Evolutionary conservation across 2,329 filamentous ascomycete genomes (phyloP).

Genomic region (Conoideocrella luteorostrata): DNA sequence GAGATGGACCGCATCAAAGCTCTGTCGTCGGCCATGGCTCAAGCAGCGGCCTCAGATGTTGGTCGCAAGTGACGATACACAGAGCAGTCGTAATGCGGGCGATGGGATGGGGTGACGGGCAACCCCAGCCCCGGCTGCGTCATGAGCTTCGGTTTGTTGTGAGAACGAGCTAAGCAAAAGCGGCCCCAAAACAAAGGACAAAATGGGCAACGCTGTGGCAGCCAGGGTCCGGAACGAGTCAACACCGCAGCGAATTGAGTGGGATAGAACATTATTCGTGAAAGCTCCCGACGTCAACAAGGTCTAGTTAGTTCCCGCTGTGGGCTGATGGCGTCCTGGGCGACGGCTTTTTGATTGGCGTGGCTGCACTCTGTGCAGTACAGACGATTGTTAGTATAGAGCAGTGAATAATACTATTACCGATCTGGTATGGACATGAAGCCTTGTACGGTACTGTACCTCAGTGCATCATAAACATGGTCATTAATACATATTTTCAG

Average conservation of each 20-base stretch:
- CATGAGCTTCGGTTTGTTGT: conserved; percentile 6
- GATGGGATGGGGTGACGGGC: too few species aligned
- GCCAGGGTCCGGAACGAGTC: not conserved
- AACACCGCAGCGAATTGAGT: not conserved
- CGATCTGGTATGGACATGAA: too few species aligned
- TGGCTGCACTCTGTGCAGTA: too few species aligned
- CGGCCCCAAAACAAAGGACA: not conserved
- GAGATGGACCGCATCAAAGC: not conserved
- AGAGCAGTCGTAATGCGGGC: conserved; percentile 5
- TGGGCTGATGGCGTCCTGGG: not conserved
- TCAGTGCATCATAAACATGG: too few species aligned
- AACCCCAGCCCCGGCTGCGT: conserved; percentile 7
- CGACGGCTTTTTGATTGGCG: not conserved
- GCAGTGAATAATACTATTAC: too few species aligned
- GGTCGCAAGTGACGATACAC: not conserved
- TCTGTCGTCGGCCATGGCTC: not conserved
- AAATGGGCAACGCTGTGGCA: not conserved
- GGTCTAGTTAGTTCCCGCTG: not conserved
- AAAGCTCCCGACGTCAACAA: not conserved
- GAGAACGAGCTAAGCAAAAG: conserved; percentile 1
- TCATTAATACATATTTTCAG: too few species aligned
- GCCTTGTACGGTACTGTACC: too few species aligned
- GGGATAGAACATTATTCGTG: not conserved
- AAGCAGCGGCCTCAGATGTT: too few species aligned
- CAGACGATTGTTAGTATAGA: too few species aligned